These are phyloP conservation scores for Melanomma pulvis-pyrius DNA, from an alignment of 495 filamentous ascomycete genomes.

Conservation along the genomic window DNA sequence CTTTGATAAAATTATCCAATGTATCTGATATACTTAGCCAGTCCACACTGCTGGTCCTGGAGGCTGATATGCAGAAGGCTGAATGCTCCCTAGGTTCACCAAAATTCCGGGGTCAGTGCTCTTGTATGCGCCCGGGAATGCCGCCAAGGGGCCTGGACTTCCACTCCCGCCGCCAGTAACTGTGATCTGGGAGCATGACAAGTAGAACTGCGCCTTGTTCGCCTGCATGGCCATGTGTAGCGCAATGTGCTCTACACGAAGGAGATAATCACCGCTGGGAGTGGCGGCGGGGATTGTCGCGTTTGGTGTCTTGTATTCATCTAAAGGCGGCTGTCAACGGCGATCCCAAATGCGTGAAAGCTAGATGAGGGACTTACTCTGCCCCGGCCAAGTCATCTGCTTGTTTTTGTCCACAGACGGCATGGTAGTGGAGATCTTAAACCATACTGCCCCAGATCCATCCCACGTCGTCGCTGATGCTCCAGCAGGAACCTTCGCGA, in stretches of 20 bases:
- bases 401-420: constrained; percentile 28
- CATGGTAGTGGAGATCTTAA: constrained; percentile 37
- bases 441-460: constrained; percentile 31
- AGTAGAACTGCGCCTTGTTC: constrained; percentile 42
- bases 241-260: constrained; percentile 66
- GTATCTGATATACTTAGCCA: constrained; percentile 6
- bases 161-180: constrained; percentile 40
- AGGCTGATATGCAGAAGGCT: constrained; percentile 26
- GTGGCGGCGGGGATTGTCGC: constrained; percentile 59
- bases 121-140: constrained; percentile 38
- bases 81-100: constrained; percentile 22
- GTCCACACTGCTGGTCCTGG: constrained; percentile 38
- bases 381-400: constrained; percentile 38
- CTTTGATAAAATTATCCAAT: background rate
- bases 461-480: constrained; percentile 20
- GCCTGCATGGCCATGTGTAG: constrained; percentile 46
- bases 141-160: constrained; percentile 30
- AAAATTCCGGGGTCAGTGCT: constrained; percentile 37
- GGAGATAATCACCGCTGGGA: constrained; percentile 62
- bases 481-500: constrained; percentile 32
- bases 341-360: background rate
- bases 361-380: constrained; percentile 21
- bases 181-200: constrained; percentile 39
- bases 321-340: background rate
- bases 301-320: constrained; percentile 33